Base-by-base conservation (phyloP, 164 flowering plant species). In the Annona cherimola region DNA sequence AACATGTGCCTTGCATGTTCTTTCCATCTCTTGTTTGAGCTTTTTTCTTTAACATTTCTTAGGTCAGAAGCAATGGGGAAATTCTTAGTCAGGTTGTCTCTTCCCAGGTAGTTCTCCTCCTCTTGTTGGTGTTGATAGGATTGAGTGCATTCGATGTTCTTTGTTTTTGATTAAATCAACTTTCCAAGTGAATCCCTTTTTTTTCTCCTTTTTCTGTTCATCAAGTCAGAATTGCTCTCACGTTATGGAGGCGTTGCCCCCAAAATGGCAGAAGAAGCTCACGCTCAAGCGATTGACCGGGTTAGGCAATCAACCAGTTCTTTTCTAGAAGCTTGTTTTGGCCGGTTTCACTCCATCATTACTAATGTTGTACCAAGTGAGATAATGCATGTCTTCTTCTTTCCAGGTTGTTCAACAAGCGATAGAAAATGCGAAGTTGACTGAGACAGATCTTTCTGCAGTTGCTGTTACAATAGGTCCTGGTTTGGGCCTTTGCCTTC, bases 401-500 rank as follows among this genome's bases (percentile, higher is more conserved):
- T 61, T 20, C 40, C 84, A 92, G 99, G 97, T 92, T 64, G 90
- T 92, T 68, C 94, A 87, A 76, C 86, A 81, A 73, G 90, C 99
- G 73, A 90, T 94, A 69, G 92, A 83, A 65, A 81, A 86, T 76
- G 97, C 99, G 67, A 85, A 85, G 41, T 68, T 92, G 74, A 70
- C 83, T 3, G 97, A 83, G 81, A 78, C 39, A 8, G 90, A 89
- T 80, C 84, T 94, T 42, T 86, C 99, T 76, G 97, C 94, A 35
- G 89, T 94, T 78, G 99, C 97, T 61, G 99, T 94, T 68, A 94
- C 99, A 3, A 94, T 94, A 83, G 99, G 99, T 43, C 99, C 99
- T 61, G 99, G 99, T 74, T 84, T 94, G 79, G 88, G 99, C 79
- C 97, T 94, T 70, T 94, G 97, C 61, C 80, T 94, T 69, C 95